Percentiles rank a stretch among this genome's conserved stretches.
These are phyloP conservation scores for Pythium guiyangense DNA, from an alignment of 352 stramenopile genomes.

Conservation along the genomic window DNA sequence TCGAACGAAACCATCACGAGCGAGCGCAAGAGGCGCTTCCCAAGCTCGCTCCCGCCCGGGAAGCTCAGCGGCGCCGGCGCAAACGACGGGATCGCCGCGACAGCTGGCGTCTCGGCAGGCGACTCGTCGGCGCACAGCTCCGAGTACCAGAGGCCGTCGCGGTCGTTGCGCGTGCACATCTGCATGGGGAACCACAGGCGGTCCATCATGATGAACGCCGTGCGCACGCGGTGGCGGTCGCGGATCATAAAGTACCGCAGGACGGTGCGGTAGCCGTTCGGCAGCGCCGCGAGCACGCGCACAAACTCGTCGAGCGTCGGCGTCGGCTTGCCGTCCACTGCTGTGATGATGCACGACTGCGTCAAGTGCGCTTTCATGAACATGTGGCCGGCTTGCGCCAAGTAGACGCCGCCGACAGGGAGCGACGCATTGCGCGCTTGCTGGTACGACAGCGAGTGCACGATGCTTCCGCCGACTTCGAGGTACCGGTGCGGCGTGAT, in stretches of 20 bases:
- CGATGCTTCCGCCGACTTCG: slow-evolving; percentile 80
- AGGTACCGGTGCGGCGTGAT: slow-evolving; percentile 85
- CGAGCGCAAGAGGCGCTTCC: slow-evolving; percentile 70
- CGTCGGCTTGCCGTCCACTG: slow-evolving; percentile 74
- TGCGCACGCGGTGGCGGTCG: slow-evolving; percentile 80
- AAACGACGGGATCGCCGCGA: slow-evolving; percentile 40
- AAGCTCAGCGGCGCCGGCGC: slow-evolving; percentile 61
- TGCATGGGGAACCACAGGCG: slow-evolving; percentile 88
- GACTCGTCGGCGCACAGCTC: slow-evolving; percentile 26
- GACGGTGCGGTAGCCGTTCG: slow-evolving; percentile 78
- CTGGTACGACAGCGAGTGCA: slow-evolving; percentile 88
- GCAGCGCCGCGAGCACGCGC: slow-evolving; percentile 56
- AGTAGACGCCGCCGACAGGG: slow-evolving; percentile 69
- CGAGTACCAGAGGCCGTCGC: slow-evolving; percentile 67
- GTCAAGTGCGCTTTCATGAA: slow-evolving; percentile 85
- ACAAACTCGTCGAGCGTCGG: slow-evolving; percentile 83
- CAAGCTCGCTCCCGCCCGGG: slow-evolving; percentile 52
- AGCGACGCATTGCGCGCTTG: slow-evolving; percentile 83
- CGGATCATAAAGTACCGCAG: slow-evolving; percentile 86
- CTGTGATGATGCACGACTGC: slow-evolving; percentile 85
- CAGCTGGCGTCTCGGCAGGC: slow-evolving; percentile 3
- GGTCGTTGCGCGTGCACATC: slow-evolving; percentile 67
- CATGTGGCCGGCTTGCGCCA: slow-evolving; percentile 89
- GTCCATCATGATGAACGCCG: slow-evolving; percentile 88
- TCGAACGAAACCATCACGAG: slow-evolving; percentile 92